These are phyloP conservation scores for Corymbia citriodora DNA, from an alignment of 441 rosid genomes.

Conservation along the genomic window DNA sequence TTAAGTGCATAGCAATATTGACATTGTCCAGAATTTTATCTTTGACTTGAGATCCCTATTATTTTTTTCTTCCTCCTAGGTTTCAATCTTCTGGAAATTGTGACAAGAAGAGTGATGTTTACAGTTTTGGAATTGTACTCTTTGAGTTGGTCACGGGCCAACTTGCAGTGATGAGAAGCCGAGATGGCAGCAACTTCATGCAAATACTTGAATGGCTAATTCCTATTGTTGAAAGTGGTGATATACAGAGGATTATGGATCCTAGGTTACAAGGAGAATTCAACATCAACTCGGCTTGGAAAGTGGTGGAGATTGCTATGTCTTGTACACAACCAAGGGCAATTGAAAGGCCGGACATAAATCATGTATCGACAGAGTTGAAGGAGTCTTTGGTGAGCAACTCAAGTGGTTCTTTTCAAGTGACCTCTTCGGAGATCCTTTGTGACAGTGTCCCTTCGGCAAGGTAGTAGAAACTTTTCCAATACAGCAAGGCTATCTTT, in stretches of 20 bases:
- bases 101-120: background rate
- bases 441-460: too few species aligned
- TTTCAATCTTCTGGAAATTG: background rate
- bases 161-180: background rate
- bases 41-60: background rate
- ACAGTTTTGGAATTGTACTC: background rate
- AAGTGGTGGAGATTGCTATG: too few species aligned
- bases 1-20: too few species aligned
- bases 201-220: background rate
- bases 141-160: constrained; percentile 1
- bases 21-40: too few species aligned
- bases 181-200: background rate
- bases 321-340: too few species aligned
- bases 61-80: background rate
- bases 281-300: background rate
- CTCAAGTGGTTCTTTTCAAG: too few species aligned
- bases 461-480: too few species aligned
- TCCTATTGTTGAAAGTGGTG: background rate
- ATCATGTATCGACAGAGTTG: too few species aligned
- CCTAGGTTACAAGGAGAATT: background rate
- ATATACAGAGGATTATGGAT: background rate
- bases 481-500: background rate
- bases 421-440: too few species aligned
- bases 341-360: rapidly evolving
- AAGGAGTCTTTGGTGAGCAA: too few species aligned